These are phyloP conservation scores for Zymoseptoria passerinii DNA, from an alignment of 2,329 filamentous ascomycete genomes.

Conservation along the genomic window DNA sequence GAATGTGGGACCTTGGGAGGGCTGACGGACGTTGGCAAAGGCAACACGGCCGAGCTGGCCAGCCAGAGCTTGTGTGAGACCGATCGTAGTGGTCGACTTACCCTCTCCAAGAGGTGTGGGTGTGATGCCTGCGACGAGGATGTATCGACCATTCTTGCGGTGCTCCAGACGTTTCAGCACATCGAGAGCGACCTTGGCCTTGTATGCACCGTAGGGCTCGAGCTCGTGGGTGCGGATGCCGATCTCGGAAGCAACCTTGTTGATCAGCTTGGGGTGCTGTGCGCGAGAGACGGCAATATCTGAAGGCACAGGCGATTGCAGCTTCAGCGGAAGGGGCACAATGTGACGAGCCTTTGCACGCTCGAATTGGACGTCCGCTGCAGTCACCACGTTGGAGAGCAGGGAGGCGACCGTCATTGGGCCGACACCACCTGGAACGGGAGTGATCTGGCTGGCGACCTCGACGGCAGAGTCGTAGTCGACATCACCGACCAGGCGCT, in stretches of 20 bases:
- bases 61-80: slow-evolving; percentile 83
- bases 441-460: slow-evolving; percentile 88
- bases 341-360: slow-evolving; percentile 72
- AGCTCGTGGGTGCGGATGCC: slow-evolving; percentile 84
- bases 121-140: slow-evolving; percentile 91
- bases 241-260: slow-evolving; percentile 71
- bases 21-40: slow-evolving; percentile 95
- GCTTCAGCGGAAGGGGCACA: slow-evolving; percentile 71
- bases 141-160: slow-evolving; percentile 79
- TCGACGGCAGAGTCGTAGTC: slow-evolving; percentile 78
- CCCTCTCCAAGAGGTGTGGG: slow-evolving; percentile 94
- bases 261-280: slow-evolving; percentile 88
- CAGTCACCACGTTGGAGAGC: slow-evolving; percentile 86
- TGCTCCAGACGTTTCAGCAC: slow-evolving; percentile 78
- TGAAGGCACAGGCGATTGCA: slow-evolving; percentile 77
- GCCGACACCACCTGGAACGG: slow-evolving; percentile 91
- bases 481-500: slow-evolving; percentile 89
- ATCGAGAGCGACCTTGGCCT: slow-evolving; percentile 85
- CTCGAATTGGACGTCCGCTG: slow-evolving; percentile 73
- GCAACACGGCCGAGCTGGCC: slow-evolving; percentile 79
- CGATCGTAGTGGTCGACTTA: slow-evolving; percentile 97
- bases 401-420: slow-evolving; percentile 99
- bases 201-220: slow-evolving; percentile 89
- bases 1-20: slow-evolving; percentile 94
- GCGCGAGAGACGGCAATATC: slow-evolving; percentile 87